These are phyloP conservation scores for Camelina hispida DNA, from an alignment of 345 rosid species.

Conservation along the genomic window DNA sequence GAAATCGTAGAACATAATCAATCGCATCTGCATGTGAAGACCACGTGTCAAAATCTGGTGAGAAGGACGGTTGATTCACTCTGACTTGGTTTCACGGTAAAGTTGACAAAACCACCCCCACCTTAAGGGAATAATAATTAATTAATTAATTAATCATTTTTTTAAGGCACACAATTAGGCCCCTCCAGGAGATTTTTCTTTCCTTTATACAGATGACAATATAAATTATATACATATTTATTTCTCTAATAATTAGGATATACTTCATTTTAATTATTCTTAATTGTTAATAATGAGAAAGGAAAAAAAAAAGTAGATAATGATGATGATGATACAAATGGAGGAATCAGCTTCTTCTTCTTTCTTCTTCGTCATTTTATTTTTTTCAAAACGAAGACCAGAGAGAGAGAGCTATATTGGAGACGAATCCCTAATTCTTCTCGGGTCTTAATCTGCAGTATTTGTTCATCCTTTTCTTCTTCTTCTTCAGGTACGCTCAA, in stretches of 20 bases:
- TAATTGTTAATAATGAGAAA: neutral
- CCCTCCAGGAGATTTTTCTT: constrained; percentile 14
- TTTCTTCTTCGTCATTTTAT: constrained; percentile 6
- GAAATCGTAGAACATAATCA: constrained; percentile 8
- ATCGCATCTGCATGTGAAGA: constrained; percentile 35
- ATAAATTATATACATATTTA: neutral
- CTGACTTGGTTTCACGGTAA: constrained; percentile 19
- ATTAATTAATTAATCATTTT: neutral
- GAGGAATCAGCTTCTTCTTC: too few relatives aligned
- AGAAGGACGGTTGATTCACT: constrained; percentile 13
- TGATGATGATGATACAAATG: too few relatives aligned
- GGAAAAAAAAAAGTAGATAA: neutral
- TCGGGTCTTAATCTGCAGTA: constrained; percentile 10
- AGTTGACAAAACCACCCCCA: neutral
- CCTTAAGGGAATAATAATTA: too few relatives aligned
- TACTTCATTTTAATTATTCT: neutral
- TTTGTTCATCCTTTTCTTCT: neutral
- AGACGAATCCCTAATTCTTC: constrained; percentile 19
- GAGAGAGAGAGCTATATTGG: constrained; percentile 2
- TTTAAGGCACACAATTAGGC: constrained; percentile 5
- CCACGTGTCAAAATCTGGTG: constrained; percentile 44
- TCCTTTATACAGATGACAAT: neutral
- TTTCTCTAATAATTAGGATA: neutral
- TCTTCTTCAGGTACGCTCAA: constrained; percentile 19
- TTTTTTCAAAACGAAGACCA: constrained; percentile 38